Evolutionary conservation across 2,329 filamentous ascomycete species (phyloP), one percentile per base, ranked within the genome.

Genomic region (Aspergillus pseudoviridinutans): DNA sequence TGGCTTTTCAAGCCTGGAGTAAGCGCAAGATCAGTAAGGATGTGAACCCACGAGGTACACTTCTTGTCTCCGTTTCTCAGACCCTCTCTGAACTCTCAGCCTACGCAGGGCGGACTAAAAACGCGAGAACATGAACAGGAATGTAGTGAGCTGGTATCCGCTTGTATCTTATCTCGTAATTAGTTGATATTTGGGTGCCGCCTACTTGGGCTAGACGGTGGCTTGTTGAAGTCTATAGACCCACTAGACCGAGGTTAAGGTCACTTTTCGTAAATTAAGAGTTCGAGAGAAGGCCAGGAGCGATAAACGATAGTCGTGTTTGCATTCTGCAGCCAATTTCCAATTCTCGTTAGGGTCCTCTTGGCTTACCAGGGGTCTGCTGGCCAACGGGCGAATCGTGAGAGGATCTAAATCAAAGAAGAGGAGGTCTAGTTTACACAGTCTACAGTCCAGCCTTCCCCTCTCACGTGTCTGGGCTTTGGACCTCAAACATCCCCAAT

Each of bases 31-130:
- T 69, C 62, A 74, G 78, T 62, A 55, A 44, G 66, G 70, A 69
- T 66, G 67, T 70, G 70, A 68, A 64, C 64, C 64, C 63, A 41
- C 29, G 59, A 62, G 68, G 66, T 66, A 71, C 67, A 66, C 68
- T 72, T 69, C 65, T 61, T 60, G 66, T 70, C 70, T 78, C 73
- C 74, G 71, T 79, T 79, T 81, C 76, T 82, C 81, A 82, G 81
- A 83, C 76, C 81, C 82, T 78, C 75, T 71, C 68, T 70, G 66
- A 52, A 66, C 74, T 72, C 59, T 61, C 69, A 82, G 80, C 71
- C 72, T 73, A 80, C 74, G 78, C 76, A 74, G 73, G 75, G 74
- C 76, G 78, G 81, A 83, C 81, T 84, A 83, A 80, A 78, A 80
- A 79, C 77, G 77, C 66, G 80, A 80, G 76, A 74, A 83, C 79